Evolutionary conservation across 1,284 basidiomycete genomes (phyloP).

Genomic region (Malassezia dermatis): DNA sequence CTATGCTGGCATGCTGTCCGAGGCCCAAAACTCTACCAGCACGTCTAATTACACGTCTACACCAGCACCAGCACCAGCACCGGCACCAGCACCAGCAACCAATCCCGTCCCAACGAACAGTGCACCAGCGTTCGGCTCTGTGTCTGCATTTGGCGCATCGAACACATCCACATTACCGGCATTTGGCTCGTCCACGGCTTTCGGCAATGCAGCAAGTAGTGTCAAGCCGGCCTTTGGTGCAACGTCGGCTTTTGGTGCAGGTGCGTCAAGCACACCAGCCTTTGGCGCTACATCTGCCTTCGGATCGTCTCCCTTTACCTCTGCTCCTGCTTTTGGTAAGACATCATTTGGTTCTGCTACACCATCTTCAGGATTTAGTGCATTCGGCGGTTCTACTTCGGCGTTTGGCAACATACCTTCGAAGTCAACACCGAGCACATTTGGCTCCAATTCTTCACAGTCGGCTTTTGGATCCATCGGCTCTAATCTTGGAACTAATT

Average conservation of each 20-base stretch:
- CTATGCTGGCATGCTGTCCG: constrained; percentile 50
- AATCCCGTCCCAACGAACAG: not conserved
- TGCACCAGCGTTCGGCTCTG: constrained; percentile 21
- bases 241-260: constrained; percentile 15
- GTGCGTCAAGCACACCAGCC: constrained; percentile 32
- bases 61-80: not conserved
- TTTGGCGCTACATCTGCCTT: constrained; percentile 49
- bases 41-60: not conserved
- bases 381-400: not conserved
- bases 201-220: constrained; percentile 11
- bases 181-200: constrained; percentile 23
- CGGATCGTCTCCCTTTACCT: constrained; percentile 27
- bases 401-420: constrained; percentile 20
- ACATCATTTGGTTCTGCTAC: constrained; percentile 14
- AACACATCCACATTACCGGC: constrained; percentile 14
- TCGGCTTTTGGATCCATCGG: constrained; percentile 26
- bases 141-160: constrained; percentile 25
- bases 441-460: constrained; percentile 13
- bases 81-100: not conserved
- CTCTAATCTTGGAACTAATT: constrained; percentile 5
- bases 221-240: constrained; percentile 22
- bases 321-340: constrained; percentile 23
- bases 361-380: not conserved
- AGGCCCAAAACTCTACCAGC: not conserved
- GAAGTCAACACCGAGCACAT: constrained; percentile 20